phyloP scores from a whole-genome alignment of 495 filamentous ascomycete genomes.

The Annulohypoxylon bovei region DNA sequence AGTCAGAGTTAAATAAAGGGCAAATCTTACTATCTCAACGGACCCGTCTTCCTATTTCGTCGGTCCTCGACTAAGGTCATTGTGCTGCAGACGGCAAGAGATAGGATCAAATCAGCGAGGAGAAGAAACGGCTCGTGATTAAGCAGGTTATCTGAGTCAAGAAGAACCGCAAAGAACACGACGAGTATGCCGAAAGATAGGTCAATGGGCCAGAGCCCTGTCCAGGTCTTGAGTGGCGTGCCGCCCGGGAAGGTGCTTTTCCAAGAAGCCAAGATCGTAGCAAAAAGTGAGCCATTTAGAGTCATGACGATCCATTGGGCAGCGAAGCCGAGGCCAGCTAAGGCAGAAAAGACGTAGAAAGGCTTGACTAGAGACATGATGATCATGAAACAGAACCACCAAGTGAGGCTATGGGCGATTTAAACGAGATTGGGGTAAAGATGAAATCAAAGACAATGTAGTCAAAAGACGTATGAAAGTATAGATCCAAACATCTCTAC shows the following conservation, averaged over 20 bases:
- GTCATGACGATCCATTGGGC: conserved; percentile 18
- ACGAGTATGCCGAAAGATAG: conserved; percentile 9
- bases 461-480: neutral
- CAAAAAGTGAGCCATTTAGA: conserved; percentile 15
- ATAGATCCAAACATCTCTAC: neutral
- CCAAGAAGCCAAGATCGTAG: conserved; percentile 15
- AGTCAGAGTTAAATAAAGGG: neutral
- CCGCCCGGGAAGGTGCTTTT: conserved; percentile 9
- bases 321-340: conserved; percentile 10
- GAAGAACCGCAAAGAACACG: conserved; percentile 16
- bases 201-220: conserved; percentile 24
- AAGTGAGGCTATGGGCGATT: neutral
- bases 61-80: conserved; percentile 19
- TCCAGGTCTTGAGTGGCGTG: conserved; percentile 19
- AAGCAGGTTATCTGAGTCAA: conserved; percentile 4
- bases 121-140: conserved; percentile 16
- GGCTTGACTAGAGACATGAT: conserved; percentile 3
- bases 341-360: neutral
- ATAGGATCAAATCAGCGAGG: conserved; percentile 19
- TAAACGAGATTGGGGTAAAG: neutral
- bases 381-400: neutral
- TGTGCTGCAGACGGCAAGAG: conserved; percentile 20
- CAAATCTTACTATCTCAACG: conserved; percentile 26
- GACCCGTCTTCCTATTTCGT: conserved; percentile 13
- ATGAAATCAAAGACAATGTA: neutral